Evolutionary conservation across 352 stramenopile species (phyloP).

Genomic region (Saprolegnia parasitica): DNA sequence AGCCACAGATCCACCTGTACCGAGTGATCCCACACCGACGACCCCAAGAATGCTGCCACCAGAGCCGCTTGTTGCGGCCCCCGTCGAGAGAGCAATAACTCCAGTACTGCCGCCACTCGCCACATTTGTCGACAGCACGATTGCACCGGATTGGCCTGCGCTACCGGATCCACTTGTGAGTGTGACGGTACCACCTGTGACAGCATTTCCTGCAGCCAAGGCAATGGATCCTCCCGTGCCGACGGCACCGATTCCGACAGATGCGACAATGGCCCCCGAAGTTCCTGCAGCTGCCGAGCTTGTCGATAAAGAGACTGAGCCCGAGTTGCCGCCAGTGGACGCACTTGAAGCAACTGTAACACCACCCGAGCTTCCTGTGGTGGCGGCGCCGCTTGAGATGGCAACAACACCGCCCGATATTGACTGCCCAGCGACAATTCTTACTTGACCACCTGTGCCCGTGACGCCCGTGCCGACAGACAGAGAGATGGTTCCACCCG

Average conservation of each 20-base stretch:
- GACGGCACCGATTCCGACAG: neutral
- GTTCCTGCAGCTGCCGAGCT: neutral
- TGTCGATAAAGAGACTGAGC: neutral
- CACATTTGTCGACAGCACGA: too few relatives aligned
- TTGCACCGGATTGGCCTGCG: too few relatives aligned
- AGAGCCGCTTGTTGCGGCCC: too few relatives aligned
- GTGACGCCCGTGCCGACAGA: neutral
- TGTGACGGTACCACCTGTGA: conserved; percentile 2
- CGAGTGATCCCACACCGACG: too few relatives aligned
- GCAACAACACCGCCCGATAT: neutral
- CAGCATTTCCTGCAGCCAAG: conserved; percentile 12
- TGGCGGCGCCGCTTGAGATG: neutral
- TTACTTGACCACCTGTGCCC: neutral
- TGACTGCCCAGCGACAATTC: neutral
- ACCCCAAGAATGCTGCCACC: too few relatives aligned
- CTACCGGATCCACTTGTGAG: too few relatives aligned
- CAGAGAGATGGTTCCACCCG: neutral
- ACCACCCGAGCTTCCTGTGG: neutral
- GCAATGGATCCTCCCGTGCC: neutral
- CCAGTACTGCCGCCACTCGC: too few relatives aligned
- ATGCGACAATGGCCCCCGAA: conserved; percentile 3
- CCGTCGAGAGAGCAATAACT: too few relatives aligned
- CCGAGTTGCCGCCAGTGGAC: conserved; percentile 15
- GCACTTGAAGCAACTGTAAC: neutral
- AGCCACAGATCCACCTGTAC: too few relatives aligned